phyloP scores from a whole-genome alignment of 2,329 filamentous ascomycete genomes.

The Colletotrichum karsti region DNA sequence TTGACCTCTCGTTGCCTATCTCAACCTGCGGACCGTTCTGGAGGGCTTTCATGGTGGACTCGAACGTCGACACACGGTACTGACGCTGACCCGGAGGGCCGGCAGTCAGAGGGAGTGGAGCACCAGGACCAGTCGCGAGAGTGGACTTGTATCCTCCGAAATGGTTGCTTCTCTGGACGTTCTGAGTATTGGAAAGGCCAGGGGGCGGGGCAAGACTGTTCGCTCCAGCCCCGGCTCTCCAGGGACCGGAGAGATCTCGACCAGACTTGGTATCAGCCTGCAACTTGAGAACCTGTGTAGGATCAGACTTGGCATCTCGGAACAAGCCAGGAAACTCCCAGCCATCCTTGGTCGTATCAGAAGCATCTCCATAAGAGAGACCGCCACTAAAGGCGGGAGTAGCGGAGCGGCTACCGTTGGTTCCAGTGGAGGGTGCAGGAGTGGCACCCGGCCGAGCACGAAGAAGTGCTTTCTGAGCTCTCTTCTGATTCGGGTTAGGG shows the following conservation, averaged over 20 bases:
- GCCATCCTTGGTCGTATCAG: neutral
- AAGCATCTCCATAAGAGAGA: neutral
- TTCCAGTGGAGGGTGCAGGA: conserved; percentile 25
- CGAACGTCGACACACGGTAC: conserved; percentile 53
- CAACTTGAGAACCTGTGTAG: neutral
- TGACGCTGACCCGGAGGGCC: conserved; percentile 64
- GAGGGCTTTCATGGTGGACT: conserved; percentile 45
- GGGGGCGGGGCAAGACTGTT: conserved; percentile 22
- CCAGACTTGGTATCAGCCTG: neutral
- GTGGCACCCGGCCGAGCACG: conserved; percentile 33
- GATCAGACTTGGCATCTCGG: conserved; percentile 1
- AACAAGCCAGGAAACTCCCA: conserved; percentile 8
- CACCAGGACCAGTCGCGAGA: conserved; percentile 46
- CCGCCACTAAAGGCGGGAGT: conserved; percentile 3
- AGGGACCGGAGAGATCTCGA: conserved; percentile 1
- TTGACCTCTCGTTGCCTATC: conserved; percentile 32
- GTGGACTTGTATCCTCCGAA: conserved; percentile 29
- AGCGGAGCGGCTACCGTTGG: conserved; percentile 26
- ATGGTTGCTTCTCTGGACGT: conserved; percentile 11
- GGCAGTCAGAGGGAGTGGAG: conserved; percentile 60
- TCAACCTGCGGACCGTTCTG: conserved; percentile 36
- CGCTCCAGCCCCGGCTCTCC: neutral
- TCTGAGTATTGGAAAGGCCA: neutral
- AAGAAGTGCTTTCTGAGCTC: conserved; percentile 56
- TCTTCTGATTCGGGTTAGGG: conserved; percentile 61